Conservation (phyloP, 768 basidiomycete species). For the Fistulinella prunicolor region DNA sequence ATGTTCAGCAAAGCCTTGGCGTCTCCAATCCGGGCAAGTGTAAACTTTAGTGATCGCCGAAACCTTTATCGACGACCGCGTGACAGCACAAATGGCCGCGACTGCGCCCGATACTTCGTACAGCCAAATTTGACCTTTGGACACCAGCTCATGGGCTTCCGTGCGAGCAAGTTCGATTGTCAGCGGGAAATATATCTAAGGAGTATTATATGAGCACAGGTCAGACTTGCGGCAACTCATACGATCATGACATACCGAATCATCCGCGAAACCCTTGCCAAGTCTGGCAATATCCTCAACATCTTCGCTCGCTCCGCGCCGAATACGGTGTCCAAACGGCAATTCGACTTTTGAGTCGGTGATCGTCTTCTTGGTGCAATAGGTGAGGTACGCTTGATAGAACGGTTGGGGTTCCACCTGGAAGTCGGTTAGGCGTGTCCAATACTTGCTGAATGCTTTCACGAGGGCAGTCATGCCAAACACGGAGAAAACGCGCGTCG, state of each 20-base stretch:
- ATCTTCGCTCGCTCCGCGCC: slow-evolving; percentile 40
- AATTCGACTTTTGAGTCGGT: slow-evolving; percentile 21
- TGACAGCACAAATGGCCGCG: slow-evolving; percentile 53
- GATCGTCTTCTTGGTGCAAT: slow-evolving; percentile 42
- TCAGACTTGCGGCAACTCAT: background rate
- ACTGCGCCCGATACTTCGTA: slow-evolving; percentile 42
- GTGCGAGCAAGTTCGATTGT: slow-evolving; percentile 35
- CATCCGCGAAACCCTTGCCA: slow-evolving; percentile 50
- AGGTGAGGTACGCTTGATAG: slow-evolving; percentile 48
- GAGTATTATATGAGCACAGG: slow-evolving; percentile 3
- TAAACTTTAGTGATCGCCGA: slow-evolving; percentile 60
- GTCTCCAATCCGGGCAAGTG: slow-evolving; percentile 45
- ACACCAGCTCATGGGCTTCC: slow-evolving; percentile 48
- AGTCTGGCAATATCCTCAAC: slow-evolving; percentile 40
- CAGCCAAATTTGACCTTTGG: slow-evolving; percentile 51
- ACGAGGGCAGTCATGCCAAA: slow-evolving; percentile 45
- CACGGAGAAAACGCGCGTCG: slow-evolving; percentile 49
- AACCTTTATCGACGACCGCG: slow-evolving; percentile 48
- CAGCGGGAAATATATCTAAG: slow-evolving; percentile 47
- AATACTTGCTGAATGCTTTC: slow-evolving; percentile 41
- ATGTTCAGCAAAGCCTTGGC: slow-evolving; percentile 48
- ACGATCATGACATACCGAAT: slow-evolving; percentile 41
- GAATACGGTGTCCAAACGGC: slow-evolving; percentile 36
- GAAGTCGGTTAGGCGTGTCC: slow-evolving; percentile 43
- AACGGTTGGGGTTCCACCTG: slow-evolving; percentile 41